Percentiles rank a stretch among this genome's conserved stretches.
Evolutionary conservation across 352 stramenopile species (phyloP).

Genomic region (Globisporangium cystogenes): DNA sequence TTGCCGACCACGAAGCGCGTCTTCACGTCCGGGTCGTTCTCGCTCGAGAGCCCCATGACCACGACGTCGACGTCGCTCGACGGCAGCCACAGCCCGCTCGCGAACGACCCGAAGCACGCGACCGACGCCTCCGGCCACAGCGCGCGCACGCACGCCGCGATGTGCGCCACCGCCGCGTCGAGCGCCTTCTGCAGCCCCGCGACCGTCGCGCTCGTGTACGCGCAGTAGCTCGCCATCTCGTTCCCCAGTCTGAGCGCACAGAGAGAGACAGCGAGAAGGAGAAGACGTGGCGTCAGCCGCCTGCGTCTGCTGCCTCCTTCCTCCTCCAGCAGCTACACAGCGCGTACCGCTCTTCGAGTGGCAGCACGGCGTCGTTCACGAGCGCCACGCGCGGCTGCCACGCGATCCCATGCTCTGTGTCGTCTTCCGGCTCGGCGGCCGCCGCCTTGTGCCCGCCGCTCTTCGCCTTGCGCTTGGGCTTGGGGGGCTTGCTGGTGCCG

Average conservation of each 20-base stretch:
- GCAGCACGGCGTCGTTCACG: conserved; percentile 28
- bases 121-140: conserved; percentile 76
- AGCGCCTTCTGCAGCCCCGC: conserved; percentile 47
- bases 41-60: conserved; percentile 56
- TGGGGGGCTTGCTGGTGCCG: background rate
- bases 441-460: background rate
- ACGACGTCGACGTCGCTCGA: conserved; percentile 89
- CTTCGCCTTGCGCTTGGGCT: conserved; percentile 9
- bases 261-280: no score
- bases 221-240: conserved; percentile 61
- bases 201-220: conserved; percentile 58
- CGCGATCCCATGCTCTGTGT: conserved; percentile 16
- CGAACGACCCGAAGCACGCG: conserved; percentile 80
- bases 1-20: conserved; percentile 45
- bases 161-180: conserved; percentile 66
- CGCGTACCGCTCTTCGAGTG: conserved; percentile 26
- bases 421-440: background rate
- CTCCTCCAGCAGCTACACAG: background rate
- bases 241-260: conserved; percentile 26
- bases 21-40: conserved; percentile 28
- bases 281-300: no score
- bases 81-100: conserved; percentile 82
- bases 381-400: conserved; percentile 24
- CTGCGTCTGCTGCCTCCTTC: no score
- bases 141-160: conserved; percentile 50